Percentiles rank a stretch among this genome's conserved stretches.
Conservation (phyloP, 495 filamentous ascomycete species). For the Xylaria acuta region DNA sequence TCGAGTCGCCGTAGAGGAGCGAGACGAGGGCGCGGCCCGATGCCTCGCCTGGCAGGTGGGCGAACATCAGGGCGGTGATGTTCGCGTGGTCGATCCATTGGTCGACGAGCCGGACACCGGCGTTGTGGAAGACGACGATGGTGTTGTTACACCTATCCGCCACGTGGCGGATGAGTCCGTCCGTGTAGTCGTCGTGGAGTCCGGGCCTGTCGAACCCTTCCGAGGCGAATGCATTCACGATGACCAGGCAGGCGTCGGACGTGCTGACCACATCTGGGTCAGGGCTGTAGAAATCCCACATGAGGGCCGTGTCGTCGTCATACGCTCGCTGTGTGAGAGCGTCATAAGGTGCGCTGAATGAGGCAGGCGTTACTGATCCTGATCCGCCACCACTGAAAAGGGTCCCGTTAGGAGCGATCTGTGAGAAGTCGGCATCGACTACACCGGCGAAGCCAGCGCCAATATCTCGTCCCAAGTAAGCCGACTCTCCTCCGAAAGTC, state of each 20-base stretch:
- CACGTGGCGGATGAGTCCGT: conserved; percentile 53
- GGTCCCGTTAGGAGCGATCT: conserved; percentile 44
- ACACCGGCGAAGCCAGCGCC: conserved; percentile 22
- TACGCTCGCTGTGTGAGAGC: conserved; percentile 51
- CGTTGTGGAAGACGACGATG: conserved; percentile 58
- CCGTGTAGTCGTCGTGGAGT: conserved; percentile 46
- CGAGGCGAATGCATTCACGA: conserved; percentile 56
- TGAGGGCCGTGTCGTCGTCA: conserved; percentile 50
- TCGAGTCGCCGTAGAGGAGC: conserved; percentile 57
- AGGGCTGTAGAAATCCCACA: conserved; percentile 42
- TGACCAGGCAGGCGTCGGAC: conserved; percentile 64
- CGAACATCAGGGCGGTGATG: conserved; percentile 58
- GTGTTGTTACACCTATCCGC: conserved; percentile 56
- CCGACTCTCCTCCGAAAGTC: conserved; percentile 28
- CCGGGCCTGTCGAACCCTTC: conserved; percentile 48
- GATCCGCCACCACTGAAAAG: conserved; percentile 55
- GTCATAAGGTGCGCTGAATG: conserved; percentile 54
- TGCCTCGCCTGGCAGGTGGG: conserved; percentile 59
- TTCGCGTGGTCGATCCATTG: conserved; percentile 56
- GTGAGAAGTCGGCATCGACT: conserved; percentile 20
- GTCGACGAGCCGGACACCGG: conserved; percentile 55
- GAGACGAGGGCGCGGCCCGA: conserved; percentile 54
- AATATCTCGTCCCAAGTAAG: conserved; percentile 10
- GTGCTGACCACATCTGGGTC: conserved; percentile 32
- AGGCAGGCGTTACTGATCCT: conserved; percentile 52